A percentile compares a stretch with the other conserved stretches of the same genome.
phyloP scores from a whole-genome alignment of 2,329 filamentous ascomycete genomes.

The Hypoxylon sp. region DNA sequence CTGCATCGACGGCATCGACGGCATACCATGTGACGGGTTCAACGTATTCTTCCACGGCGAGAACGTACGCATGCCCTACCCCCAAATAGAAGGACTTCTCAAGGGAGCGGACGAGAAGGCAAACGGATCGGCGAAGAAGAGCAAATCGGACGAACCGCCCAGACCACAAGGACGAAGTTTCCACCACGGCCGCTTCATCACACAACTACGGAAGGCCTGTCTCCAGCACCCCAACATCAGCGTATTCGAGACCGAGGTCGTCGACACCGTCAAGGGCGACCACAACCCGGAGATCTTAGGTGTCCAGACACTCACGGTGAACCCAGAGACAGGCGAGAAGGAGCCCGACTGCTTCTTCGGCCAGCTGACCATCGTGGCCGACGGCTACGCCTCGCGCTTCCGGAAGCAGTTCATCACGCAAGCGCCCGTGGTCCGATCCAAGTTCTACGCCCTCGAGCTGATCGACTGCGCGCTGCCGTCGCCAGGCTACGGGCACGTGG shows the following conservation, averaged over 20 bases:
- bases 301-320: conserved; percentile 75
- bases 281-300: conserved; percentile 79
- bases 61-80: conserved; percentile 81
- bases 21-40: conserved; percentile 84
- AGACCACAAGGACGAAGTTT: conserved; percentile 80
- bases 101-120: conserved; percentile 31
- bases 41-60: conserved; percentile 83
- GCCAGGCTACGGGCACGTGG: conserved; percentile 82
- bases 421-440: conserved; percentile 76
- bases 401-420: conserved; percentile 78
- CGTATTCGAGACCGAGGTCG: conserved; percentile 88
- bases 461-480: conserved; percentile 84
- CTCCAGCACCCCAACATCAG: conserved; percentile 82
- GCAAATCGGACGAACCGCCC: conserved; percentile 41
- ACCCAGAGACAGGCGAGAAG: conserved; percentile 64
- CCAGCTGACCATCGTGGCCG: conserved; percentile 84
- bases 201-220: conserved; percentile 79
- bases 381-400: conserved; percentile 93
- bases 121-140: conserved; percentile 44
- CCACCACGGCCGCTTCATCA: conserved; percentile 94
- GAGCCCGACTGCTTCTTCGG: conserved; percentile 83
- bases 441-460: conserved; percentile 93
- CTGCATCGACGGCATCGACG: conserved; percentile 89
- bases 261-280: conserved; percentile 75
- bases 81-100: conserved; percentile 60